Conservation (phyloP, 1,284 basidiomycete genomes). For the Prillingera fragicola region DNA sequence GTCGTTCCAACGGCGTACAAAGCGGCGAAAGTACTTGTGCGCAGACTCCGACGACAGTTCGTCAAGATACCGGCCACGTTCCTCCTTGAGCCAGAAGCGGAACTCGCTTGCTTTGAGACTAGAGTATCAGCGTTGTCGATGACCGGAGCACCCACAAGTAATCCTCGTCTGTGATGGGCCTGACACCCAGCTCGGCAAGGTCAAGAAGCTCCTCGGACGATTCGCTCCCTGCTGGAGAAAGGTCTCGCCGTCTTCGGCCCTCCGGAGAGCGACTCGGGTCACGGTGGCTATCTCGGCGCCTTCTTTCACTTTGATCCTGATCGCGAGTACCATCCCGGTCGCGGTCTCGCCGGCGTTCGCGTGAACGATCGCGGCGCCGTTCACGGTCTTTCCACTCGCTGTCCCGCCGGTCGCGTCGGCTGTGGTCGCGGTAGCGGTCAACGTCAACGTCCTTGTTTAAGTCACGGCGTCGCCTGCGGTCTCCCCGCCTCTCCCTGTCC, state of each 20-base stretch:
- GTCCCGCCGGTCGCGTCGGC: neutral
- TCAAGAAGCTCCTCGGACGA: conserved; percentile 34
- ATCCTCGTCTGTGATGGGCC: conserved; percentile 39
- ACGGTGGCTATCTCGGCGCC: neutral
- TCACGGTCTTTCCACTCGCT: conserved; percentile 1
- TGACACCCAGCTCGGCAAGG: conserved; percentile 35
- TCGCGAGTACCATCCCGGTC: too few relatives aligned
- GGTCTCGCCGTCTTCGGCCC: conserved; percentile 6
- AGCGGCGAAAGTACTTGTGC: conserved; percentile 46
- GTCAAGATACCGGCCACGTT: conserved; percentile 42
- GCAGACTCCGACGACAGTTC: conserved; percentile 38
- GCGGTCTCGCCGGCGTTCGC: too few relatives aligned
- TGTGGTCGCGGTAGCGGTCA: conserved; percentile 6
- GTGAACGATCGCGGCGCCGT: neutral
- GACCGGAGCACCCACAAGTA: conserved; percentile 37
- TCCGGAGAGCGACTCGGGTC: conserved; percentile 1
- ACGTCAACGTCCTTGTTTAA: conserved; percentile 6
- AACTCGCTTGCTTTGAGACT: conserved; percentile 35
- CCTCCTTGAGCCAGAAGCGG: conserved; percentile 38
- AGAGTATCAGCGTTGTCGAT: conserved; percentile 4
- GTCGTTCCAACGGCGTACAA: conserved; percentile 47
- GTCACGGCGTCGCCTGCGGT: neutral
- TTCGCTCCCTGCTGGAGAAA: neutral
- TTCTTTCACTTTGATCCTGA: neutral
- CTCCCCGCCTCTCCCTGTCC: neutral